Base-by-base conservation (phyloP, 179 eudicot species). In the Silene vulgaris region DNA sequence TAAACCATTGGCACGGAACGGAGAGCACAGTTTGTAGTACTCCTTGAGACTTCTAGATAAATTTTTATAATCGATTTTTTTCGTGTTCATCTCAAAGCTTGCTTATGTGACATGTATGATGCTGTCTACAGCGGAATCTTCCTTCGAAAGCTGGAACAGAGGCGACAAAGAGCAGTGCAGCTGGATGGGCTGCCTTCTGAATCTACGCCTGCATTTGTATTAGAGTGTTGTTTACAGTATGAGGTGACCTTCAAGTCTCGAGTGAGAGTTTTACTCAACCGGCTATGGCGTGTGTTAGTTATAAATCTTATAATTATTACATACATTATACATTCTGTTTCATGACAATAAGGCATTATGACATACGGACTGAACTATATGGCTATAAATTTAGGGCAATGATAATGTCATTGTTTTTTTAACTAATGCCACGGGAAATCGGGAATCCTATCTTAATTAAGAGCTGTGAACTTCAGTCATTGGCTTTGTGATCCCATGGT, bases 111-210 rank as follows among this genome's bases (percentile, higher is more conserved):
- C 59, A 48, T 60, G 73, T 20, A 74, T 74, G 69, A 69, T 82
- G 81, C 61, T 29, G 68, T 83, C 21, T 81, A 86, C 93, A 95
- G 97, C 85, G 80, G 74, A 89, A 82, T 83, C 97, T 95, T 81
- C 99, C 99, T 37, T 82, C 97, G 0, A 76, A 86, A 67, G 76
- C 87, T 5, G 97, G 88, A 79, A 80, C 97, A 32, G 97, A 87
- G 80, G 75, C 97, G 74, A 78, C 86, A 59, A 89, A 86, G 79
- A 79, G 81, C 77, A 84, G 79, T 76, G 99, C 91, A 71, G 93
- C 99, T 72, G 99, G 99, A 79, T 95, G 99, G 99, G 99, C 99
- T 37, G 99, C 99, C 32, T 94, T 93, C 80, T 93, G 90, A 89
- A 32, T 64, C 66, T 62, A 76, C 57, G 17, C 67, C 23, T 9